Percentiles rank a stretch among this genome's conserved stretches.
phyloP scores from a whole-genome alignment of 2,329 filamentous ascomycete species.

The Ophiostoma perfectum region DNA sequence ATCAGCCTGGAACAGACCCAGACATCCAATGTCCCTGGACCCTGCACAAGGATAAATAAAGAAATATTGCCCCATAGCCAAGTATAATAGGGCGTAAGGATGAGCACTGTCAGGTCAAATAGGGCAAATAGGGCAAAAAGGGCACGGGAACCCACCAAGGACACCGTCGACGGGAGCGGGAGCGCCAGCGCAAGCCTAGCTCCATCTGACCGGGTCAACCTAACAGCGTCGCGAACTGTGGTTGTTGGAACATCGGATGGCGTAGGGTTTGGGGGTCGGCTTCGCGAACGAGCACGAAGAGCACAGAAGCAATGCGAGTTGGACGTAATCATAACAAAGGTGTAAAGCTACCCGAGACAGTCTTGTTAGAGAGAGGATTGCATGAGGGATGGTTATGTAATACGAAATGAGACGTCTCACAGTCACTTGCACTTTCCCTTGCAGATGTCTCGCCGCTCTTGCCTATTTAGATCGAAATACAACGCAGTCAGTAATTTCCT shows the following conservation, averaged over 20 bases:
- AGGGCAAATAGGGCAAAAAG: conserved; percentile 13
- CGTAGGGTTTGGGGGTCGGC: too few species aligned
- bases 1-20: background rate
- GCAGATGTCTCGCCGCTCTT: background rate
- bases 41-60: background rate
- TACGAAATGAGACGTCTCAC: conserved; percentile 2
- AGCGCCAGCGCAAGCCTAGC: conserved; percentile 19
- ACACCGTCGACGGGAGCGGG: conserved; percentile 22
- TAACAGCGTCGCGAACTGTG: background rate
- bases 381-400: background rate
- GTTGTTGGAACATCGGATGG: background rate
- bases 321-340: background rate
- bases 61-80: background rate
- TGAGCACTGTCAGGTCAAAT: background rate
- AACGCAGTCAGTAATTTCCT: background rate
- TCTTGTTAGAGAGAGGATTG: too few species aligned
- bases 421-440: background rate
- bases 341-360: too few species aligned
- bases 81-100: background rate
- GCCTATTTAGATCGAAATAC: background rate
- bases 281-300: background rate
- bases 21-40: conserved; percentile 9
- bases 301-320: background rate
- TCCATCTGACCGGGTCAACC: background rate
- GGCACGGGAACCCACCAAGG: conserved; percentile 12